Conservation (phyloP, 495 filamentous ascomycete species). For the Corynascus novoguineensis region DNA sequence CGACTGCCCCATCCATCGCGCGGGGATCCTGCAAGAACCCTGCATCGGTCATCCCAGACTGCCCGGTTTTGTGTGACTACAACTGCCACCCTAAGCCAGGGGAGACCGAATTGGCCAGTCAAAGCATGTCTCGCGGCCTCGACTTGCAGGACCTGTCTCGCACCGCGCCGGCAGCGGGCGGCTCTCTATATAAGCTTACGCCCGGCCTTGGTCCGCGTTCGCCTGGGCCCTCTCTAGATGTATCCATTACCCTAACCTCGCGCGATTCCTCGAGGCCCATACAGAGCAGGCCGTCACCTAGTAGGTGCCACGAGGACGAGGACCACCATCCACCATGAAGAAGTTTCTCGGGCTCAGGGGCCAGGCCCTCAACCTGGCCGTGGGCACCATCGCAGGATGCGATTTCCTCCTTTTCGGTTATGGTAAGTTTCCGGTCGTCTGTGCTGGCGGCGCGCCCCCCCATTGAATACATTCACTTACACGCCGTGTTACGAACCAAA, state of each 20-base stretch:
- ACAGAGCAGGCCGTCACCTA: too few species aligned
- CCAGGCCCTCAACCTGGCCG: constrained; percentile 58
- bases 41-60: not conserved
- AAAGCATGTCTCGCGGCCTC: not conserved
- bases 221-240: not conserved
- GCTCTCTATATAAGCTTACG: not conserved
- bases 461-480: constrained; percentile 10
- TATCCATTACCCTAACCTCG: not conserved
- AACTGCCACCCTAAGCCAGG: too few species aligned
- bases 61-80: not conserved
- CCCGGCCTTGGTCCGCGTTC: too few species aligned
- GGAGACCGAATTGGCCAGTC: not conserved
- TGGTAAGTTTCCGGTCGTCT: too few species aligned
- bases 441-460: not conserved
- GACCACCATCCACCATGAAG: constrained; percentile 20
- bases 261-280: not conserved
- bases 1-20: not conserved
- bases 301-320: too few species aligned
- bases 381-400: constrained; percentile 62
- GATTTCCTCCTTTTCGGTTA: constrained; percentile 57
- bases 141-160: not conserved
- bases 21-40: too few species aligned
- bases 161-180: not conserved
- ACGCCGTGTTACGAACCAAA: not conserved
- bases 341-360: constrained; percentile 63